These are phyloP conservation scores for Cystobasidium ongulense DNA, from an alignment of 768 basidiomycete species.

Conservation along the genomic window DNA sequence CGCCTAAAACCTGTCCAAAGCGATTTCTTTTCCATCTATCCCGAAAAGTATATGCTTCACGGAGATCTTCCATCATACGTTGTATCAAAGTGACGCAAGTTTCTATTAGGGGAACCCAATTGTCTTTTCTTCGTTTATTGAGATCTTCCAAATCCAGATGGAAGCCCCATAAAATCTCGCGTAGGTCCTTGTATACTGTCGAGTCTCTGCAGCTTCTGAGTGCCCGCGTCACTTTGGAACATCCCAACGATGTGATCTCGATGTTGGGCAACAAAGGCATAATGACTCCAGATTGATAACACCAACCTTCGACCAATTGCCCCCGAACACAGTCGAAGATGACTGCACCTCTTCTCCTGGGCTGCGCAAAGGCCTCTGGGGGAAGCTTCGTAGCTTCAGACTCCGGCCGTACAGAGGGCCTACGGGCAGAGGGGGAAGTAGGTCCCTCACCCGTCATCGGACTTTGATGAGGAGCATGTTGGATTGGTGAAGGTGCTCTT, in stretches of 20 bases:
- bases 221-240: not conserved
- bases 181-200: conserved; percentile 2
- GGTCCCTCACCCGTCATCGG: no score
- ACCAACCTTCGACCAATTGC: not conserved
- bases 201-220: not conserved
- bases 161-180: not conserved
- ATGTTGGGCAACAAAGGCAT: not conserved
- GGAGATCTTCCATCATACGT: not conserved
- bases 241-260: not conserved
- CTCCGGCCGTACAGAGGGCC: no score
- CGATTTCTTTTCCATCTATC: not conserved
- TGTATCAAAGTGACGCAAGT: not conserved
- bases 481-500: no score
- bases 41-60: not conserved
- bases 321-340: not conserved
- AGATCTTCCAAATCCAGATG: conserved; percentile 23
- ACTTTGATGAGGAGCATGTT: no score
- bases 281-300: not conserved
- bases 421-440: no score
- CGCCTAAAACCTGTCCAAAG: not conserved
- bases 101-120: not conserved
- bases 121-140: not conserved
- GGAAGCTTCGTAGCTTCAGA: not conserved
- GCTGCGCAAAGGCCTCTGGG: not conserved
- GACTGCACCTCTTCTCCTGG: not conserved